Conservation (phyloP, 164 flowering plant genomes). For the Buxus sempervirens region DNA sequence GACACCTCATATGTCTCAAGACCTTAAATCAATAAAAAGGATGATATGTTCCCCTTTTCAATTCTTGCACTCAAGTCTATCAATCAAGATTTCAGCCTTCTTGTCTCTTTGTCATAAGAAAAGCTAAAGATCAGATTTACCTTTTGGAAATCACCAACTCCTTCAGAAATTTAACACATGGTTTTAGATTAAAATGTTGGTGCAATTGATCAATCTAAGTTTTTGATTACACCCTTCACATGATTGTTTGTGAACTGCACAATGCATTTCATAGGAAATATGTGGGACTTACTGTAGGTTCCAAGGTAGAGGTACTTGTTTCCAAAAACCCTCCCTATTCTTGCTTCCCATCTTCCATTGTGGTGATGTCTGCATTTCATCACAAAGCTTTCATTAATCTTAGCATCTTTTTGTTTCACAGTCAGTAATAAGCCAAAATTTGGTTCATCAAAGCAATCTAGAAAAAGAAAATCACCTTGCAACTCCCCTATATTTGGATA, state of each 20-base stretch:
- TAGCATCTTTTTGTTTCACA: background rate
- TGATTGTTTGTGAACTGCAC: background rate
- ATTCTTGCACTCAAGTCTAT: background rate
- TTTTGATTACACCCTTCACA: background rate
- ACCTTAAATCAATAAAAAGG: background rate
- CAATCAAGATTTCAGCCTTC: background rate
- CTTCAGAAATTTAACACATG: too few relatives aligned
- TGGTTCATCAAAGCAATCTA: background rate
- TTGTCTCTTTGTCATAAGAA: too few relatives aligned
- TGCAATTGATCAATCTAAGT: background rate
- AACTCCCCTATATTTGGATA: constrained; percentile 60
- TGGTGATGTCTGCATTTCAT: constrained; percentile 50
- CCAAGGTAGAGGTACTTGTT: constrained; percentile 77
- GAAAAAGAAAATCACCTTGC: constrained; percentile 31
- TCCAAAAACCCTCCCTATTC: constrained; percentile 70
- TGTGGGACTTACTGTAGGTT: constrained; percentile 43
- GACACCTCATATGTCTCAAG: background rate
- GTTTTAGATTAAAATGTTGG: too few relatives aligned
- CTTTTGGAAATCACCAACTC: too few relatives aligned
- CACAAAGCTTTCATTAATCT: background rate
- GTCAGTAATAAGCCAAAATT: too few relatives aligned
- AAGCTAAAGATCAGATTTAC: too few relatives aligned
- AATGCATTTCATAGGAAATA: background rate
- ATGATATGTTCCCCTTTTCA: background rate
- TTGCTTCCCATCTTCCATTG: constrained; percentile 81